Percentiles rank a stretch among this genome's conserved stretches.
These are phyloP conservation scores for Podila clonocystis DNA, from an alignment of 192 early-diverging fungal species.

Conservation along the genomic window DNA sequence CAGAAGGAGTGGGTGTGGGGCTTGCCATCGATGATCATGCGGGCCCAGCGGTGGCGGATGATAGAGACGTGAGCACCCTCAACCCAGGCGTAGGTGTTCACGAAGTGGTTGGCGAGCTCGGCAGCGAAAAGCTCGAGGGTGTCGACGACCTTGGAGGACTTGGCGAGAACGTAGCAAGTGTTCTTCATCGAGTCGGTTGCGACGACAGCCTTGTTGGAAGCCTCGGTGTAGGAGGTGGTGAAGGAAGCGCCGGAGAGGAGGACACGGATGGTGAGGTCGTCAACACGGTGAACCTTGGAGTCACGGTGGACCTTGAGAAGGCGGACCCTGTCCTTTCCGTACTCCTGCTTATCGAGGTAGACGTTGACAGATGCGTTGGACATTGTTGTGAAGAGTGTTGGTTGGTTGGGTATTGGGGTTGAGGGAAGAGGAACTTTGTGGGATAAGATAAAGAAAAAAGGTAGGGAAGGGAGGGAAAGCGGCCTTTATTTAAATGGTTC, in stretches of 20 bases:
- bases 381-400: slow-evolving; percentile 2
- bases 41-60: slow-evolving; percentile 80
- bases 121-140: slow-evolving; percentile 77
- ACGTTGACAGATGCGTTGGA: slow-evolving; percentile 21
- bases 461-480: background rate
- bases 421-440: background rate
- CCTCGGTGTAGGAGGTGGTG: slow-evolving; percentile 78
- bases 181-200: slow-evolving; percentile 86
- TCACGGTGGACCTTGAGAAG: slow-evolving; percentile 76
- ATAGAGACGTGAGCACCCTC: slow-evolving; percentile 69
- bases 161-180: slow-evolving; percentile 80
- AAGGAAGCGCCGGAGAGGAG: slow-evolving; percentile 58
- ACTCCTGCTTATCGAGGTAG: slow-evolving; percentile 54
- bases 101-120: slow-evolving; percentile 74
- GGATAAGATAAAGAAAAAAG: slow-evolving; percentile 9
- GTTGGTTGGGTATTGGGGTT: background rate
- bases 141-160: slow-evolving; percentile 72
- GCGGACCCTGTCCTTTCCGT: slow-evolving; percentile 82
- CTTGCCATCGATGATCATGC: slow-evolving; percentile 68
- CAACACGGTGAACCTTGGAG: slow-evolving; percentile 68
- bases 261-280: slow-evolving; percentile 71
- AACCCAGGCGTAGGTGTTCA: slow-evolving; percentile 79
- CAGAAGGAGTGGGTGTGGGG: slow-evolving; percentile 77
- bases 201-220: slow-evolving; percentile 79
- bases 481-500: background rate